These are phyloP conservation scores for Fusarium sp. DNA, from an alignment of 2,329 filamentous ascomycete species.

Conservation along the genomic window DNA sequence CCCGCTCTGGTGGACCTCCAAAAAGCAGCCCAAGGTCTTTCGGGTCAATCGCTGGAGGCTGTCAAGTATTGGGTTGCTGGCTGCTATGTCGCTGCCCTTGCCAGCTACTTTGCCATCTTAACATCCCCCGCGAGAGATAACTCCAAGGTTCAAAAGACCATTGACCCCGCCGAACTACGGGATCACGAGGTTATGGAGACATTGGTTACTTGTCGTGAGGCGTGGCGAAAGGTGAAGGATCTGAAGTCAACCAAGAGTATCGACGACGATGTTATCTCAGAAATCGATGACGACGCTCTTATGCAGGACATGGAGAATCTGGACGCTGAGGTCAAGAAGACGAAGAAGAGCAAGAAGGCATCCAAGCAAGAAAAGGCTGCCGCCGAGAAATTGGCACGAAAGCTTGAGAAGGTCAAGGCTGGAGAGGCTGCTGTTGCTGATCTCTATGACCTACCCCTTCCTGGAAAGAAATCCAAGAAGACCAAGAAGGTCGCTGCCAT, in stretches of 20 bases:
- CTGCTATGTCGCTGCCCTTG: slow-evolving; percentile 86
- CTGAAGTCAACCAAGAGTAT: slow-evolving; percentile 63
- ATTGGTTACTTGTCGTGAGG: slow-evolving; percentile 79
- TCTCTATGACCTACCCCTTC: slow-evolving; percentile 71
- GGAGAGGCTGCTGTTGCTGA: slow-evolving; percentile 78
- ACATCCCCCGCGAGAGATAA: slow-evolving; percentile 78
- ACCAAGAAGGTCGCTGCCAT: slow-evolving; percentile 49
- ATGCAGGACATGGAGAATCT: slow-evolving; percentile 40
- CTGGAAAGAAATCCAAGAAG: slow-evolving; percentile 60
- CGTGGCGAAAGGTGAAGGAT: slow-evolving; percentile 81
- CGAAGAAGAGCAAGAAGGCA: slow-evolving; percentile 47
- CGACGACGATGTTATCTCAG: slow-evolving; percentile 47
- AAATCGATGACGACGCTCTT: slow-evolving; percentile 42
- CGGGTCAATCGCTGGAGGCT: slow-evolving; percentile 66
- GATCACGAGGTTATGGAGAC: slow-evolving; percentile 93
- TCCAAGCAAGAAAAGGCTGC: slow-evolving; percentile 53
- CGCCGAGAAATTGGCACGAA: slow-evolving; percentile 56
- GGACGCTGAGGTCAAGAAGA: slow-evolving; percentile 44
- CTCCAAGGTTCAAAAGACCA: slow-evolving; percentile 64
- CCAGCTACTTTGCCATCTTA: slow-evolving; percentile 95
- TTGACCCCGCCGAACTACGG: slow-evolving; percentile 82
- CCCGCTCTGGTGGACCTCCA: slow-evolving; percentile 70
- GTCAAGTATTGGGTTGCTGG: slow-evolving; percentile 84
- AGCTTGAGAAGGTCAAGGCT: slow-evolving; percentile 64
- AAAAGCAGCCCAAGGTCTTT: slow-evolving; percentile 65